These are phyloP conservation scores for Asterophora lycoperdoides DNA, from an alignment of 768 basidiomycete species.

Conservation along the genomic window DNA sequence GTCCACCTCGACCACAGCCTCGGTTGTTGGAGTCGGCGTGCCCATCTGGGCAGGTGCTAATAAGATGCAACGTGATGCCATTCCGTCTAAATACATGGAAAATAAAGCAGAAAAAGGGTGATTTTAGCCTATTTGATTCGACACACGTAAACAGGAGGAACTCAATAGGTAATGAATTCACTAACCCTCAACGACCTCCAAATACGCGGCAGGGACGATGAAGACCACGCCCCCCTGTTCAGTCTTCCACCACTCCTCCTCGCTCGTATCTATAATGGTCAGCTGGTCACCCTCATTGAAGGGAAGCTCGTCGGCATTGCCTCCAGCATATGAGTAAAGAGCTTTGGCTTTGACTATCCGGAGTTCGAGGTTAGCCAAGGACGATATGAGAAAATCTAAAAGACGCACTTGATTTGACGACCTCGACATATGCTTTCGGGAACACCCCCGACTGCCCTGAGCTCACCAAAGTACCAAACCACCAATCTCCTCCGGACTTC, in stretches of 20 bases:
- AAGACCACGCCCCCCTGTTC: slow-evolving; percentile 83
- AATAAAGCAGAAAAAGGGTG: slow-evolving; percentile 51
- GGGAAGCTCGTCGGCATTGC: slow-evolving; percentile 76
- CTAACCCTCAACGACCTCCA: slow-evolving; percentile 91
- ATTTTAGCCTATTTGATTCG: slow-evolving; percentile 76
- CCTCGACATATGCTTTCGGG: slow-evolving; percentile 84
- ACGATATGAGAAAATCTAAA: neutral
- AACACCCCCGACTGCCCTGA: slow-evolving; percentile 79
- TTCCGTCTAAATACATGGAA: slow-evolving; percentile 39
- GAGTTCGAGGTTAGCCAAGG: slow-evolving; percentile 4
- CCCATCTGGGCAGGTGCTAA: slow-evolving; percentile 6
- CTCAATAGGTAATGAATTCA: slow-evolving; percentile 51
- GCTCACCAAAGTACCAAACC: slow-evolving; percentile 72
- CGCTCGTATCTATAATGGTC: slow-evolving; percentile 75
- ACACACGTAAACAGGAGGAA: slow-evolving; percentile 54
- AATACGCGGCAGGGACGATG: slow-evolving; percentile 88
- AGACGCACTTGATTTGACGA: slow-evolving; percentile 59
- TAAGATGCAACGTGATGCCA: slow-evolving; percentile 19
- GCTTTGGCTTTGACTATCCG: slow-evolving; percentile 66
- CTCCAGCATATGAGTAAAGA: slow-evolving; percentile 70
- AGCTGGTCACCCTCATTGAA: slow-evolving; percentile 79
- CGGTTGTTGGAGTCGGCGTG: slow-evolving; percentile 1
- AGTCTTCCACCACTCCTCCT: slow-evolving; percentile 95
- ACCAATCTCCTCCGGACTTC: slow-evolving; percentile 86
- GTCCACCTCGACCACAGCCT: slow-evolving; percentile 4